These are phyloP conservation scores for Astragalus glycyphyllos DNA, from an alignment of 306 rosid species.

Conservation along the genomic window DNA sequence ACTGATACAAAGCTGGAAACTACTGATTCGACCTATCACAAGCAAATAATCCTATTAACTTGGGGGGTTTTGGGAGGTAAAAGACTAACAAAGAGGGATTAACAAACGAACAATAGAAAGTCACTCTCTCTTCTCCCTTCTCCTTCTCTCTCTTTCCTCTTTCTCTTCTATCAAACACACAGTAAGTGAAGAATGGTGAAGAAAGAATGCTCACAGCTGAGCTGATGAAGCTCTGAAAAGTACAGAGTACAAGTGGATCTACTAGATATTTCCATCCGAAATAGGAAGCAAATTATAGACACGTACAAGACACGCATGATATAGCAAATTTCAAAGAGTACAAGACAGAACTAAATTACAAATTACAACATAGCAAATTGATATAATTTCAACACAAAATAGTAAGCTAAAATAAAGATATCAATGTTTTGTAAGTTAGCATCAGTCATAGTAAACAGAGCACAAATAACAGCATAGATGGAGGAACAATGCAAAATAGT, in stretches of 20 bases:
- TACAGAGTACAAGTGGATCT: not conserved
- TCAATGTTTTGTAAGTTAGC: not conserved
- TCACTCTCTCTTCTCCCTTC: no score
- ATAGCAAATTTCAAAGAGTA: not conserved
- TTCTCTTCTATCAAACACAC: no score
- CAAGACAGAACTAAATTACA: not conserved
- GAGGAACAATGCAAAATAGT: no score
- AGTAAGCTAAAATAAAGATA: no score
- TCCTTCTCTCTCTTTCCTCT: no score
- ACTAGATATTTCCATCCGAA: constrained; percentile 13
- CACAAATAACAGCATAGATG: no score
- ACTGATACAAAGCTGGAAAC: not conserved
- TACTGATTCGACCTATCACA: not conserved
- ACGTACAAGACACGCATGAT: not conserved
- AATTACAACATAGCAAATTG: no score
- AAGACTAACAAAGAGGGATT: no score
- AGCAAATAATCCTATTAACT: constrained; percentile 6
- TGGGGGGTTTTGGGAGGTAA: no score
- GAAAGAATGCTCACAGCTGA: not conserved
- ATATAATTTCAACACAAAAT: no score
- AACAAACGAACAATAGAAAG: no score
- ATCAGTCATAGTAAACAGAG: not conserved
- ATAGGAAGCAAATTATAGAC: not conserved
- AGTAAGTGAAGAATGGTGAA: not conserved
- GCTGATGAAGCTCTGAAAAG: not conserved